Base-by-base conservation (phyloP, 1,284 basidiomycete genomes). In the Sporisorium graminicola region DNA sequence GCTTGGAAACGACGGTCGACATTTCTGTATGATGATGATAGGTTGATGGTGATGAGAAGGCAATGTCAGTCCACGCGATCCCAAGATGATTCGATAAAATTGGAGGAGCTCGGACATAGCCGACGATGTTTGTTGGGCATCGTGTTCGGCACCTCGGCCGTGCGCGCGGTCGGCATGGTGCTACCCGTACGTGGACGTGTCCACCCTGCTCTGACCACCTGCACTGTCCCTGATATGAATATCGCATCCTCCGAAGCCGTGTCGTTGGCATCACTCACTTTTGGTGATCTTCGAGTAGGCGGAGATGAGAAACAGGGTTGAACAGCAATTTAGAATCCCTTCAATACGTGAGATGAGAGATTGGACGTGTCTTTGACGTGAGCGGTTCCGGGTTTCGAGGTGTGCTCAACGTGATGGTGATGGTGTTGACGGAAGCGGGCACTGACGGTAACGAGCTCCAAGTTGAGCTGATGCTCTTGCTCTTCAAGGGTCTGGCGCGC, bases 1-100 rank as follows among this genome's bases (percentile, higher is more conserved):
- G 64, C 54, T 75, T 75, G 6, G 73, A 63, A 6, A 71, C 64
- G 10, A 75, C 64, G 51, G 71, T 69, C 29, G 73, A 55, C 73
- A 75, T 75, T 51, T 65, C 37, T 43, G 12, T 29, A 29, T 5
- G 22, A 14, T 24, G 2, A 22, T n/a, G n/a, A n/a, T n/a, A 26
- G 24, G 57, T 20, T 16, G 49, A 47, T 55, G 31, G n/a, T 27
- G 14, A 20, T 49, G 49, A 42, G 29, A 29, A 44, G 40, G 20
- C 22, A 16, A n/a, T 18, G 51, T 54, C 51, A 61, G 59, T 16
- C 37, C 20, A 18, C 5, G 42, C 42, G 35, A 22, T 53, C 10
- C 29, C 29, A 10, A 31, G 29, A 10, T 10, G 37, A n/a, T 4
- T 53, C 52, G 1, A 18, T n/a, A 33, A 27, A 37, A 16, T 24